Conservation (phyloP, 202 grass and related monocot species). For the Digitaria exilis region DNA sequence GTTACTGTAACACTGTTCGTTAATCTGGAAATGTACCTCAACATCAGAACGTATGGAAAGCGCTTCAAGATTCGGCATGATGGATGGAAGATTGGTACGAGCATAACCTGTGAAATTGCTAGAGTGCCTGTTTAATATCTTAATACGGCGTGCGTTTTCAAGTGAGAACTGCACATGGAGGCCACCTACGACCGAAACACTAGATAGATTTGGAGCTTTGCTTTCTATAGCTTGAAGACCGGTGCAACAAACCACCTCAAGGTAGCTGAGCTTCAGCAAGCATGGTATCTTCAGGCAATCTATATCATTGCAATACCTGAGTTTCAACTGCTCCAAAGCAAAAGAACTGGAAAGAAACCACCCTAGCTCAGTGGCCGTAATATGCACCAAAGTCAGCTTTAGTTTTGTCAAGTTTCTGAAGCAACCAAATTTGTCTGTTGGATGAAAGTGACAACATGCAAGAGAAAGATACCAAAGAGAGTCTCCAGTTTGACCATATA, state of each 20-base stretch:
- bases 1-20: not conserved
- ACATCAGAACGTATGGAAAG: not conserved
- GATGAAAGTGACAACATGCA: not conserved
- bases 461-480: not conserved
- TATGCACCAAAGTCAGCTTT: not conserved
- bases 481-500: not conserved
- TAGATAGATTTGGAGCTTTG: not conserved
- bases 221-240: not conserved
- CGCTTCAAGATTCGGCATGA: conserved; percentile 12
- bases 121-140: not conserved
- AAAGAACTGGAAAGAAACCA: not conserved
- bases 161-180: not conserved
- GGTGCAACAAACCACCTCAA: not conserved
- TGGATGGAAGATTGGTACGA: not conserved
- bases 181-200: not conserved
- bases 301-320: not conserved
- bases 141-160: not conserved
- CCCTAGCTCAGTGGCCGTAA: not conserved
- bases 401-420: conserved; percentile 11
- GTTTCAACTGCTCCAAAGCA: not conserved
- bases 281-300: not conserved
- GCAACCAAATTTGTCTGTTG: not conserved
- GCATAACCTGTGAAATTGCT: not conserved
- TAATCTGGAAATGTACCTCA: not conserved
- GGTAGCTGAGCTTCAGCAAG: not conserved